Percentiles rank a stretch among this genome's conserved stretches.
Evolutionary conservation across 495 filamentous ascomycete genomes (phyloP).

Genomic region (Ascodesmis nigricans): DNA sequence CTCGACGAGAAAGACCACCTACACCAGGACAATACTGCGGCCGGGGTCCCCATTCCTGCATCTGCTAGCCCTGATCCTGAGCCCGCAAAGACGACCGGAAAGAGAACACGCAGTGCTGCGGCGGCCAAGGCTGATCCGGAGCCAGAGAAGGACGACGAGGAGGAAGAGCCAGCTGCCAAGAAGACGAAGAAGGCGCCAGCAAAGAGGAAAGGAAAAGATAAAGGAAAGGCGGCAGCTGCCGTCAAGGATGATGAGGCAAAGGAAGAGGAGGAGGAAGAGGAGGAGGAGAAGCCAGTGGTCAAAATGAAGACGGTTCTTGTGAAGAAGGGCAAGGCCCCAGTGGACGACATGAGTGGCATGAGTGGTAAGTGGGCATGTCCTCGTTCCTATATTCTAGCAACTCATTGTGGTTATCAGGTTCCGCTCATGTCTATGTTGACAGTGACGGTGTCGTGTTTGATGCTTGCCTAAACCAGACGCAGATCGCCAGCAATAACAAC

Average conservation of each 20-base stretch:
- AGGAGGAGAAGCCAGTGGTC: constrained; percentile 27
- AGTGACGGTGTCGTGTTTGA: constrained; percentile 39
- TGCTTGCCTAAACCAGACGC: constrained; percentile 37
- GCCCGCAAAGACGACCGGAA: constrained; percentile 6
- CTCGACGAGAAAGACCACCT: constrained; percentile 26
- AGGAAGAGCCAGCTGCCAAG: constrained; percentile 21
- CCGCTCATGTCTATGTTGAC: constrained; percentile 41
- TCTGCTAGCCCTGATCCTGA: constrained; percentile 1
- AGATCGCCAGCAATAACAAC: constrained; percentile 37
- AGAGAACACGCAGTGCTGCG: constrained; percentile 9
- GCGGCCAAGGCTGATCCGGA: constrained; percentile 7
- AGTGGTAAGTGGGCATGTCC: not conserved
- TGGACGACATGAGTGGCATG: constrained; percentile 26
- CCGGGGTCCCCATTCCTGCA: constrained; percentile 1
- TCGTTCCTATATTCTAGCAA: not conserved
- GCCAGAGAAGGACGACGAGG: constrained; percentile 12
- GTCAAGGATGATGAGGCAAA: constrained; percentile 9
- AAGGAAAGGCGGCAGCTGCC: constrained; percentile 20
- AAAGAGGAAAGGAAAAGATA: constrained; percentile 6
- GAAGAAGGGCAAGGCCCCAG: constrained; percentile 27
- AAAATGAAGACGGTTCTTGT: constrained; percentile 31
- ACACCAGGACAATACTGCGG: constrained; percentile 15
- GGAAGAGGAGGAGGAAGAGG: constrained; percentile 23
- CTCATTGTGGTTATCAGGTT: constrained; percentile 5
- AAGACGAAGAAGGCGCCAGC: constrained; percentile 7